Conservation (phyloP, 352 stramenopile species). For the Pythium insidiosum region DNA sequence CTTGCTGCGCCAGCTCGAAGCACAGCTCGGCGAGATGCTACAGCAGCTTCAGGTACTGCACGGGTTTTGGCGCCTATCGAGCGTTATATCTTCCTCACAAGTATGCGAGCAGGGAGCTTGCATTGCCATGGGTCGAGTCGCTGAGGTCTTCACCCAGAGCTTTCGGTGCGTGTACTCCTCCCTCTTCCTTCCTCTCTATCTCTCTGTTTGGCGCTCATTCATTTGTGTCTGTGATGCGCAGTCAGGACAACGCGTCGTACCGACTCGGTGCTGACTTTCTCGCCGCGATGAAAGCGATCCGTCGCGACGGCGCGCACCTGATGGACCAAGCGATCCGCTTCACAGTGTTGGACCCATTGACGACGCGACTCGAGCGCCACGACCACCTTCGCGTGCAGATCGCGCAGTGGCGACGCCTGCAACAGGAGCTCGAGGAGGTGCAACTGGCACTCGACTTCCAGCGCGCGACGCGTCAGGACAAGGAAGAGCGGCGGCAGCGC, state of each 20-base stretch:
- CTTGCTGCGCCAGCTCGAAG: constrained; percentile 36
- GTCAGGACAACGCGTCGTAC: constrained; percentile 22
- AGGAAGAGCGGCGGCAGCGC: constrained; percentile 22
- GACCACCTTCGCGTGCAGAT: constrained; percentile 32
- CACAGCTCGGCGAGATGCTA: constrained; percentile 39
- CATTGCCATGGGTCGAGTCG: constrained; percentile 34
- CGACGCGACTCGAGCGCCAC: constrained; percentile 42
- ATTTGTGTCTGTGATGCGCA: constrained; percentile 2
- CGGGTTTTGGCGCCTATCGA: background rate
- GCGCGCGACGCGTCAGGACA: constrained; percentile 23
- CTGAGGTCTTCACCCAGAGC: constrained; percentile 46
- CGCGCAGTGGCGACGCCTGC: constrained; percentile 18
- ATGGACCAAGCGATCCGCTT: constrained; percentile 78
- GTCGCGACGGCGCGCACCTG: constrained; percentile 40
- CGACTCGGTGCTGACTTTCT: constrained; percentile 33
- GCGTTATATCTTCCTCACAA: background rate
- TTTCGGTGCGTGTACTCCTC: constrained; percentile 37
- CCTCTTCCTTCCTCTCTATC: background rate
- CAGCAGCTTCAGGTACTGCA: constrained; percentile 47
- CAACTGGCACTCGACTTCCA: constrained; percentile 23
- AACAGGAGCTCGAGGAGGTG: constrained; percentile 17
- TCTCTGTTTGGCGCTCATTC: background rate
- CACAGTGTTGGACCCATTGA: constrained; percentile 60
- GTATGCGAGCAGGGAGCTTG: constrained; percentile 19
- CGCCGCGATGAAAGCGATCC: constrained; percentile 40